phyloP scores from a whole-genome alignment of 768 basidiomycete species.

The Hygrophorus pudorinus region DNA sequence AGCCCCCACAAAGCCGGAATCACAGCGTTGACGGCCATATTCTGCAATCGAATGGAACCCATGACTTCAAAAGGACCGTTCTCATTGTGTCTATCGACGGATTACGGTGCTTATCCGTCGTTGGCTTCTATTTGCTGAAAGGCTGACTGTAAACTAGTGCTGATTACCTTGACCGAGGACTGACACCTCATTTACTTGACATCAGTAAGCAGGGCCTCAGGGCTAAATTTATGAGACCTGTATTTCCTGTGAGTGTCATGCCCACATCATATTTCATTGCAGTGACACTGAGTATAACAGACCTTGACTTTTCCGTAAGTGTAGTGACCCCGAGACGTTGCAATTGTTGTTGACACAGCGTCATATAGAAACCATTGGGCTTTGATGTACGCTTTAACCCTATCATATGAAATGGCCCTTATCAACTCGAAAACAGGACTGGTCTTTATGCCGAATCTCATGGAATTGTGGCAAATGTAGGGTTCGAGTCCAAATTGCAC shows the following conservation, averaged over 20 bases:
- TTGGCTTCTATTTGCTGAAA: constrained; percentile 6
- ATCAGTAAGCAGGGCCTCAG: constrained; percentile 78
- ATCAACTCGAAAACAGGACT: constrained; percentile 43
- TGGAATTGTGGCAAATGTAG: constrained; percentile 82
- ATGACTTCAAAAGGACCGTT: constrained; percentile 72
- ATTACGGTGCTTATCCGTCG: constrained; percentile 36
- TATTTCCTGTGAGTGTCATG: constrained; percentile 62
- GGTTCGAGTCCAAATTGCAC: constrained; percentile 13
- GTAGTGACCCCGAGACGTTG: too few relatives aligned
- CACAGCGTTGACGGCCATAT: constrained; percentile 28
- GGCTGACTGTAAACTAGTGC: constrained; percentile 36
- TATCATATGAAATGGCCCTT: constrained; percentile 3
- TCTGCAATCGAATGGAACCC: constrained; percentile 70
- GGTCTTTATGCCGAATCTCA: constrained; percentile 85
- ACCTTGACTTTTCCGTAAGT: constrained; percentile 86
- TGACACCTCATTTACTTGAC: constrained; percentile 75
- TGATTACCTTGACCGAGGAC: constrained; percentile 76
- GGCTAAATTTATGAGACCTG: constrained; percentile 79
- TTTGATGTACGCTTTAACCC: constrained; percentile 45
- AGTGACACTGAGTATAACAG: constrained; percentile 24
- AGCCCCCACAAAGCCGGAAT: constrained; percentile 17
- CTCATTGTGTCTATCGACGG: constrained; percentile 85
- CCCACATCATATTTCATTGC: constrained; percentile 1
- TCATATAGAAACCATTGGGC: constrained; percentile 82
- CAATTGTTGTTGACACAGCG: background rate